Base-by-base conservation (phyloP, 176 grass and related monocot genomes). In the Bromus sterilis region DNA sequence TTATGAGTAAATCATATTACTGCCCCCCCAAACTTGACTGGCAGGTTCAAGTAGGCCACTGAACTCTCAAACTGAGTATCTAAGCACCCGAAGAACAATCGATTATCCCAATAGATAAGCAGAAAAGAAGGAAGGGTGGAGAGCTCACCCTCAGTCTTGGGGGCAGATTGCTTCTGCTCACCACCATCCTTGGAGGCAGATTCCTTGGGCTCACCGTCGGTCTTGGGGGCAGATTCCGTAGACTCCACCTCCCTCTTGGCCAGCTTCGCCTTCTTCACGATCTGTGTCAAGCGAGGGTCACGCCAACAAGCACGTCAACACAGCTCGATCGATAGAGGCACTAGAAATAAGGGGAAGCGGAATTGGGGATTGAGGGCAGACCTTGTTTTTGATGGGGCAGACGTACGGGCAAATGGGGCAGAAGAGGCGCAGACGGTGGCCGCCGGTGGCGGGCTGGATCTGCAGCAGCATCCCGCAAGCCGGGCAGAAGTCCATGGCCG, bases 401-500 rank as follows among this genome's bases (percentile, higher is more conserved):
- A 91, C 85, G 82, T 91, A 93, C 37, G 88, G 88, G 83, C 95
- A 97, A 46, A 79, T 79, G 37, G 92, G 92, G 74, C 94, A 97
- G 86, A 57, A 91, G 78, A 87, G 69, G 31, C 89, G 72, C 57
- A 93, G 48, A 43, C 76, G 76, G 51, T 91, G 88, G 55, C 70
- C 89, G 26, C 74, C 89, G 56, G 67, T 67, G 26, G 87, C 89
- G 3, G 92, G 84, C 41, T 94, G 83, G 67, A 97, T 81, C 82
- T 97, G 90, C 58, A 97, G 78, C 81, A 94, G 25, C 82, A 89
- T 82, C 66, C 85, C 92, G 26, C 94, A 97, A 26, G 25, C 64
- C 40, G 94, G 87, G 65, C 92, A 94, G 90, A 97, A 97, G 24
- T 94, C 92, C 94, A 97, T 97, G 58, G 43, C 37, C 63, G 37